Evolutionary conservation across 1,284 basidiomycete genomes (phyloP), one percentile per base, ranked within the genome.

Genomic region (Boletellus deceptivus): DNA sequence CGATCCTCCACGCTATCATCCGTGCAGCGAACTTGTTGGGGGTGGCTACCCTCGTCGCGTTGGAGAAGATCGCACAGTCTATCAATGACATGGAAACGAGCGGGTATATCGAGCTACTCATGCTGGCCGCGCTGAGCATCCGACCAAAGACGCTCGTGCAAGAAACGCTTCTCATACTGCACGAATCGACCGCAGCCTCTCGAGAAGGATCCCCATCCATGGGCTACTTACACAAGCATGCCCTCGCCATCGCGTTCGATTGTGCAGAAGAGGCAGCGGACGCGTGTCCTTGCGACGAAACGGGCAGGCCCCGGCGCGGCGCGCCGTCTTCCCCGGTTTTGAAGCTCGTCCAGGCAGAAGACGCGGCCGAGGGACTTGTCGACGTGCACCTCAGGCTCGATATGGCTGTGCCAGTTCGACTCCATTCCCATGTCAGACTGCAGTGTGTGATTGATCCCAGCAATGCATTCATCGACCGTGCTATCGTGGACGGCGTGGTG

Each of bases 261-360:
- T 73, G 80, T 8, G 81, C 79, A 3, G 82, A 86, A 57, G 83
- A 85, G 57, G 83, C 83, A 7, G 75, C 75, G 1, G 81, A 84
- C 52, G 74, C 78, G 57, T 86, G 82, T 60, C 82, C 83, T 5
- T 84, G 83, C 53, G 76, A 83, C 52, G 80, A 83, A 16, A 64
- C 71, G 18, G 83, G 83, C 4, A 68, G 71, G 46, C 79, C 77
- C 6, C 69, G 67, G 6, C 29, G 29, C 38, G 71, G 59, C 52
- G 70, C 72, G 42, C 58, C 67, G 20, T 71, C 67, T 2, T 77
- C 75, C 5, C 63, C 69, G 0, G 73, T 74, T 39, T 67, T 71
- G 6, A 72, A 65, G 48, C 59, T 67, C 4, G 59, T 68, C 27
- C 60, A 64, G 10, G 58, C 61, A 16, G 71, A 67, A 18, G 48